A percentile compares a stretch with the other conserved stretches of the same genome.
These are phyloP conservation scores for Harringtonia aguacate DNA, from an alignment of 2,329 filamentous ascomycete species.

Conservation along the genomic window DNA sequence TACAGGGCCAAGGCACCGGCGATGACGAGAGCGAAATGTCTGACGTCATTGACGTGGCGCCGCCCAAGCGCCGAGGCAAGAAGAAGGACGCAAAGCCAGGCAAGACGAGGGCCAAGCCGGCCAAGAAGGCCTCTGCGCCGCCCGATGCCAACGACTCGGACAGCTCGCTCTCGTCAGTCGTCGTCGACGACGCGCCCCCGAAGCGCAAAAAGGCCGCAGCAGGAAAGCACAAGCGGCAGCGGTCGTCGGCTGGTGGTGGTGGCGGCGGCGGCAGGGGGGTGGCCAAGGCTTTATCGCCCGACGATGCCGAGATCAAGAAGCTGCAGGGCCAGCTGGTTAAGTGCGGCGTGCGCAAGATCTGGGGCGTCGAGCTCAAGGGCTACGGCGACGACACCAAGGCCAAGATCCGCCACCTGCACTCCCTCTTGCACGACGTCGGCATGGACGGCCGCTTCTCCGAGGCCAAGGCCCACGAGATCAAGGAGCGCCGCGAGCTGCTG, in stretches of 20 bases:
- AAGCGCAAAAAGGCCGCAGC: constrained; percentile 8
- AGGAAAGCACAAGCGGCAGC: too few relatives aligned
- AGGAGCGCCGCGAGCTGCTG: constrained; percentile 72
- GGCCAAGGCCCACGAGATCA: constrained; percentile 76
- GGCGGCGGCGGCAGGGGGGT: too few relatives aligned
- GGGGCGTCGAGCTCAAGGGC: constrained; percentile 72
- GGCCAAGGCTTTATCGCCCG: constrained; percentile 33
- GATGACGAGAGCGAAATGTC: too few relatives aligned
- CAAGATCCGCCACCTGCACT: constrained; percentile 73
- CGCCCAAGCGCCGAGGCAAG: too few relatives aligned
- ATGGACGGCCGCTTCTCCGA: constrained; percentile 85
- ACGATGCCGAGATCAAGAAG: constrained; percentile 75
- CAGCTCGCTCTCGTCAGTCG: constrained; percentile 61
- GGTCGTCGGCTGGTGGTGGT: too few relatives aligned
- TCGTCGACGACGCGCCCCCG: constrained; percentile 52
- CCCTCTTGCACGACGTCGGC: constrained; percentile 68
- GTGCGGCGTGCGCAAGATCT: constrained; percentile 87
- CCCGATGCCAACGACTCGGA: constrained; percentile 21
- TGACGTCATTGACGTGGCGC: too few relatives aligned
- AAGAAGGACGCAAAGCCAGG: constrained; percentile 1
- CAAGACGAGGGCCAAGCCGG: not conserved
- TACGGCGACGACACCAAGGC: constrained; percentile 60
- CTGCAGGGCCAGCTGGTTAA: constrained; percentile 79
- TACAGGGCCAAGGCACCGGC: not conserved
- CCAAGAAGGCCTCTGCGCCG: constrained; percentile 4